Base-by-base conservation (phyloP, 345 rosid genomes). In the Dovyalis caffra region DNA sequence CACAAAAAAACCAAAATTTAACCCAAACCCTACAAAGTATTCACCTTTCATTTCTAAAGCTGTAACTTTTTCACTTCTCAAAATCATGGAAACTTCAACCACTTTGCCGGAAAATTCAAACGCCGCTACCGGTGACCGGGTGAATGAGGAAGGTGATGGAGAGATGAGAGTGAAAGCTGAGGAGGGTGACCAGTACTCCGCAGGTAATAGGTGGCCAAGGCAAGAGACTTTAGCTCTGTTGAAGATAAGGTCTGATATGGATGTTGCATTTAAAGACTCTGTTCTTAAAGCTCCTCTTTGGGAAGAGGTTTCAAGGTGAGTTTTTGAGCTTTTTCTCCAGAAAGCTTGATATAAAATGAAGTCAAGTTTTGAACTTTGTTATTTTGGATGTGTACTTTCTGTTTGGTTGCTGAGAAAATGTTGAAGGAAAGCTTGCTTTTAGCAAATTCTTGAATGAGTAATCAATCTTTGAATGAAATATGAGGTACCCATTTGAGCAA, bases 11-110 rank as follows among this genome's bases (percentile, higher is more conserved):
- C 11, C 28, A 63, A 45, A 66, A 68, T 69, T 79, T 74, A 51
- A 40, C 78, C 71, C 61, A 31, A 69, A 64, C 66, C 75, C 73
- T 79, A 70, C 53, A 38, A 74, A 68, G 23, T 63, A 40, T 72
- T 83, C 70, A 64, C 62, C 68, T 43, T 68, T 33, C 67, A 69
- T 79, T 21, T 37, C 75, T 62, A 33, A 21, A 26, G 69, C 83
- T 73, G 82, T 81, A 81, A 83, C 64, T 76, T 69, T 72, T 62
- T 21, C n/a, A 63, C 25, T 14, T 11, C 38, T 47, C 71, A 4
- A 18, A 38, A 29, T 70, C 51, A 84, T 86, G 88, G 88, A 87
- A 75, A 62, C 38, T 69, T 70, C 87, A 73, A 79, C 88, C 28
- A 51, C 68, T 70, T 64, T 37, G 29, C 85, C 83, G 71, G 87